A percentile compares a stretch with the other conserved stretches of the same genome.
Evolutionary conservation across 129 eudicot species (phyloP).

Genomic region (Silybum marianum): DNA sequence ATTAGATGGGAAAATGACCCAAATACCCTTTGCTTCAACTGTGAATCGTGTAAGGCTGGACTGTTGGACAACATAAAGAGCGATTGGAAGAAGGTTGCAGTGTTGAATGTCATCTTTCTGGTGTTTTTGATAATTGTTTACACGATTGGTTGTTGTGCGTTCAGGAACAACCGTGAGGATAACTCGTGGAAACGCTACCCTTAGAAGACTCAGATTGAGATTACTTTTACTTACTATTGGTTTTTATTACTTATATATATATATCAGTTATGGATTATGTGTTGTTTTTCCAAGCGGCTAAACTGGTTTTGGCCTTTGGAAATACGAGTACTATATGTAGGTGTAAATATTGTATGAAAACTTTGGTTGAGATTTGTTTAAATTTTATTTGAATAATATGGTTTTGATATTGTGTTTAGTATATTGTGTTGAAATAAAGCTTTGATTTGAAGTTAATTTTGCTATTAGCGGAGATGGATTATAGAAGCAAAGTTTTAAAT

Average conservation of each 20-base stretch:
- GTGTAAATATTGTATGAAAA: constrained; percentile 13
- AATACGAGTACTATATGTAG: not conserved
- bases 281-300: not conserved
- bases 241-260: not conserved
- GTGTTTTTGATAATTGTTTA: constrained; percentile 74
- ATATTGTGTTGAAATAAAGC: not conserved
- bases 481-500: too few relatives aligned
- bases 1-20: constrained; percentile 62
- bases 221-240: not conserved
- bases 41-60: constrained; percentile 95
- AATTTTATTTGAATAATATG: not conserved
- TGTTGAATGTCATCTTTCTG: constrained; percentile 66
- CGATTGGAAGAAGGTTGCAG: constrained; percentile 86
- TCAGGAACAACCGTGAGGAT: constrained; percentile 80
- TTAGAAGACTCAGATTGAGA: constrained; percentile 29
- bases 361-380: constrained; percentile 8
- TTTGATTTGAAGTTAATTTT: not conserved
- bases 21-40: constrained; percentile 57
- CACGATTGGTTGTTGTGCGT: constrained; percentile 80
- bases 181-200: constrained; percentile 71
- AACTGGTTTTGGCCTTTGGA: not conserved
- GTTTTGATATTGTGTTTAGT: not conserved
- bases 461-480: too few relatives aligned
- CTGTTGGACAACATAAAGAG: constrained; percentile 78
- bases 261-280: not conserved